Evolutionary conservation across 306 rosid genomes (phyloP), one percentile per base, ranked within the genome.

Genomic region (Citrullus colocynthis): DNA sequence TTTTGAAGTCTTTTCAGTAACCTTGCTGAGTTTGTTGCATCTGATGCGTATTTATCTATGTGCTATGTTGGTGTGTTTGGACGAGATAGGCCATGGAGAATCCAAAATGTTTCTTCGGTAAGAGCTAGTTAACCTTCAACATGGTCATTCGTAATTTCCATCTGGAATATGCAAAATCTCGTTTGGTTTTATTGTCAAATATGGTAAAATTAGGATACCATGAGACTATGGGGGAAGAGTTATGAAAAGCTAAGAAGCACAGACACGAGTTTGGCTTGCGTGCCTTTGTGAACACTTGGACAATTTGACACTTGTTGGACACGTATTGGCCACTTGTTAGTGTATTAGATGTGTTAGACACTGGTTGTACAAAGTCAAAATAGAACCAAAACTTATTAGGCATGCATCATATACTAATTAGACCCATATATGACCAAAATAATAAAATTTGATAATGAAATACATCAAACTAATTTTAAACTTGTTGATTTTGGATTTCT

Each of bases 101-200:
- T 90, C 80, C 86, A 91, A 74, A 85, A 81, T 15, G 92, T 92
- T 83, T 90, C 97, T 81, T 88, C 96, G 87, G 98, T 95, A 84
- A 82, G 91, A 65, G 52, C 80, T 82, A 39, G 42, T 61, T 36
- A 69, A 52, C 71, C 48, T 81, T 81, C 17, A 14, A 48, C 21
- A 72, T 15, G 41, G 39, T 48, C 59, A 45, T 51, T 48, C 6
- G 3, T 52, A 52, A 16, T 49, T 45, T 28, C 21, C 32, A 45
- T 45, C 21, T 71, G 6, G 32, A 48, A 21, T 24, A 0, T 24
- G 59, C 7, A 45, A 21, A 3, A 28, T 72, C 36, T 48, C 15
- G 42, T 72, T 48, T 71, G 41, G 60, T 49, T 49, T 49, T 72
- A 72, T 72, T 72, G 13, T 72, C 3, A 3, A 30, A 7, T 17